These are phyloP conservation scores for Pseudopithomyces maydicus DNA, from an alignment of 2,329 filamentous ascomycete genomes.

Conservation along the genomic window DNA sequence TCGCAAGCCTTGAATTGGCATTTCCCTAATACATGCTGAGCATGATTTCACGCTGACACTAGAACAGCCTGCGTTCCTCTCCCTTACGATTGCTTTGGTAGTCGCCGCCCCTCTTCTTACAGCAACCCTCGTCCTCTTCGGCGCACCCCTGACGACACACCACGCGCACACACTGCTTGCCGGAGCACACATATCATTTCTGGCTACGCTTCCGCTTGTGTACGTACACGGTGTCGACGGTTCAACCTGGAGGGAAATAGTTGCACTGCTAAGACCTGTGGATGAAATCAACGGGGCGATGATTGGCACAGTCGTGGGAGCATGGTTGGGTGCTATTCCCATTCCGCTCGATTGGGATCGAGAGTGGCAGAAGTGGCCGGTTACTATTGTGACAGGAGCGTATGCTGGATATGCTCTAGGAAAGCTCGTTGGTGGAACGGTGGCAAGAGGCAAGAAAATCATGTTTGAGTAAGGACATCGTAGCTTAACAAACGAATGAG, in stretches of 20 bases:
- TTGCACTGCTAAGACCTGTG: conserved; percentile 72
- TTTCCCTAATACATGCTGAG: not conserved
- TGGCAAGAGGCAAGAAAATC: conserved; percentile 53
- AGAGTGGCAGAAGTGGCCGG: conserved; percentile 98
- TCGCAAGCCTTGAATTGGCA: not conserved
- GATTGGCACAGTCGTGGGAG: conserved; percentile 77
- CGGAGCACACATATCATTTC: conserved; percentile 79
- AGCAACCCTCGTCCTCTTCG: conserved; percentile 79
- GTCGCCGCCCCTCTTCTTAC: conserved; percentile 63
- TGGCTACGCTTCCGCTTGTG: conserved; percentile 79
- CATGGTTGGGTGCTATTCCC: conserved; percentile 91
- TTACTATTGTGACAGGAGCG: conserved; percentile 83
- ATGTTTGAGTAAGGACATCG: conserved; percentile 42
- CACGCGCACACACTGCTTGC: conserved; percentile 77
- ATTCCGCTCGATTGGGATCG: conserved; percentile 97
- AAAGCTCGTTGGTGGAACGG: conserved; percentile 61
- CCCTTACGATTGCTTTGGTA: conserved; percentile 63
- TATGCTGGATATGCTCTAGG: conserved; percentile 80
- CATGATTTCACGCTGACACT: conserved; percentile 8
- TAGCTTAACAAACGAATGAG: no score
- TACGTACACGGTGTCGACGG: conserved; percentile 83
- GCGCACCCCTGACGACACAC: conserved; percentile 86
- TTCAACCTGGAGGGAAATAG: conserved; percentile 70
- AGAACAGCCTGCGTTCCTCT: conserved; percentile 69
- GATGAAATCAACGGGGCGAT: conserved; percentile 85